Base-by-base conservation (phyloP, 1,284 basidiomycete species). In the Ustilago xerochloae region DNA sequence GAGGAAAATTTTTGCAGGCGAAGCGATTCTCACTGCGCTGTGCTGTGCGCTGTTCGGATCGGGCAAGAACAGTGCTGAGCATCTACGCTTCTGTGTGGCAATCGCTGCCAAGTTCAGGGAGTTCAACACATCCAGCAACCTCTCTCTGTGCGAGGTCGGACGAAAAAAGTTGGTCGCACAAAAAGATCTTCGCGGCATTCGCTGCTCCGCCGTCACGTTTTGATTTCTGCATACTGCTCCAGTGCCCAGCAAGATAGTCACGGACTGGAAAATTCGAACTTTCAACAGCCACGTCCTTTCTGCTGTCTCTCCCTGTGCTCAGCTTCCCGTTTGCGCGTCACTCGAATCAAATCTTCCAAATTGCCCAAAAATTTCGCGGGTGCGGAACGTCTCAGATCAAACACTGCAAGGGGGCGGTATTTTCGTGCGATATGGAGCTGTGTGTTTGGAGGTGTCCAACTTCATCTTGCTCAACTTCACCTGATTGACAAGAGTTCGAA, bases 1-100 rank as follows among this genome's bases (percentile, higher is more conserved):
- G 22, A 54, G 35, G 56, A 69, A 69, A 69, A 60, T 48, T 63
- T 69, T 69, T 69, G 60, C 60, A 54, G 65, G 47, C 45, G 43
- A 18, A 47, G 54, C 22, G 39, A n/a, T n/a, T n/a, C 18, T 43
- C 36, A 45, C 18, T 35, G 45, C 22, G 3, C 2, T 7, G 2
- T n/a, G n/a, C n/a, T n/a, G n/a, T n/a, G 26, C n/a, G 45, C 38
- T 54, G 13, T 15, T 26, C 15, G 22, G 18, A 45, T 32, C 35
- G 36, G 38, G 54, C 60, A 33, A 8, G 3, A 33, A 36, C 48
- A 22, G 48, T 22, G 2, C 29, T 7, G 26, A 12, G 45, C 26
- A 47, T 15, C 6, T 24, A 6, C n/a, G 4, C 38, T 24, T 32
- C 16, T 8, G 6, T 38, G 58, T 60, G 58, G 58, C 58, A 51